These are phyloP conservation scores for Smittium mucronatum DNA, from an alignment of 371 early-diverging fungal species.

Conservation along the genomic window DNA sequence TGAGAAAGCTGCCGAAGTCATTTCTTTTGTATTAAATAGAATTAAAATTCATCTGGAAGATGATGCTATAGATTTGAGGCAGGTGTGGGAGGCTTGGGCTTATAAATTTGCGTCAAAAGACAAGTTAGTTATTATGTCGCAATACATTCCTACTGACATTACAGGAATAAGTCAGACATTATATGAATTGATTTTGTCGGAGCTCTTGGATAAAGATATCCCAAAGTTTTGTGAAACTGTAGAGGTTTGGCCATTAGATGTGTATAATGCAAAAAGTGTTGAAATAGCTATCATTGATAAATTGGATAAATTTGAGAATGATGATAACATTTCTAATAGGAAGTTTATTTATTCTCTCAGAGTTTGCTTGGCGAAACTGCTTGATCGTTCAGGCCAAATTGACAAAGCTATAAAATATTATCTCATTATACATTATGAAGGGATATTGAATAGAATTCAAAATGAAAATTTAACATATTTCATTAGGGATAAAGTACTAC, in stretches of 20 bases:
- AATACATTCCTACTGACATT: constrained; percentile 61
- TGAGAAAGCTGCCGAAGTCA: constrained; percentile 57
- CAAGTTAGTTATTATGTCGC: constrained; percentile 57
- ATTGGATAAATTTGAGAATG: constrained; percentile 11
- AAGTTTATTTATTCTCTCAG: constrained; percentile 31
- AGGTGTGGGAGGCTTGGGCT: constrained; percentile 85
- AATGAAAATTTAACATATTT: constrained; percentile 66
- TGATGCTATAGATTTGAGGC: background rate
- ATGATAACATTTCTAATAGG: background rate
- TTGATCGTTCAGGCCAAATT: constrained; percentile 49
- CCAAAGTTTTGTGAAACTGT: constrained; percentile 41
- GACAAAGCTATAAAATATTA: constrained; percentile 72
- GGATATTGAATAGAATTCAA: constrained; percentile 59
- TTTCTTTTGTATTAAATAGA: constrained; percentile 47
- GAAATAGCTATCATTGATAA: constrained; percentile 62
- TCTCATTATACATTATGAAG: constrained; percentile 51
- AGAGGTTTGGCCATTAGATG: constrained; percentile 55
- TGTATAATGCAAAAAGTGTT: constrained; percentile 60
- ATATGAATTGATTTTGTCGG: constrained; percentile 76
- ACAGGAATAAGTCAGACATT: constrained; percentile 62
- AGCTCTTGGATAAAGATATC: constrained; percentile 17
- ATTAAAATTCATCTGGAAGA: background rate
- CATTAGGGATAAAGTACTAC: constrained; percentile 55
- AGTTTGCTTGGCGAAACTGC: constrained; percentile 64
- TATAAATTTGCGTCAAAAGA: constrained; percentile 62